These are phyloP conservation scores for Paraconiothyrium brasiliense DNA, from an alignment of 2,329 filamentous ascomycete species.

Conservation along the genomic window DNA sequence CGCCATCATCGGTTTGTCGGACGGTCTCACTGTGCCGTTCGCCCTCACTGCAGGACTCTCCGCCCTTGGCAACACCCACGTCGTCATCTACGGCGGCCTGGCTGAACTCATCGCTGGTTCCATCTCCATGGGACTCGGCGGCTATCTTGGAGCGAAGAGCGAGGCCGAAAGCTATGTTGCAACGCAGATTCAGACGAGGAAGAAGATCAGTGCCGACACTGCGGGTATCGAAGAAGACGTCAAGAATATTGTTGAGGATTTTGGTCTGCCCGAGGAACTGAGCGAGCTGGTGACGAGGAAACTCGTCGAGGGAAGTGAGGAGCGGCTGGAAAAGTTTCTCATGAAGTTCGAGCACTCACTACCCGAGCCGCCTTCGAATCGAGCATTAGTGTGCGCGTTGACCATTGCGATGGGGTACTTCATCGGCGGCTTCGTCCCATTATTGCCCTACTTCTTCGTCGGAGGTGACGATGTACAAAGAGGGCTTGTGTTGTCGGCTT, in stretches of 20 bases:
- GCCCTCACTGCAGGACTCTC: slow-evolving; percentile 76
- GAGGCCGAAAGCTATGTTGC: slow-evolving; percentile 59
- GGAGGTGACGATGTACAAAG: slow-evolving; percentile 49
- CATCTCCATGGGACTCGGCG: slow-evolving; percentile 81
- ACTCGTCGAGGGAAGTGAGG: slow-evolving; percentile 56
- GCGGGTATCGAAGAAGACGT: slow-evolving; percentile 57
- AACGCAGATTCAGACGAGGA: slow-evolving; percentile 58
- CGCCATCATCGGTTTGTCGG: slow-evolving; percentile 78
- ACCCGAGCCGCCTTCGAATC: slow-evolving; percentile 50
- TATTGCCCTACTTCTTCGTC: slow-evolving; percentile 61
- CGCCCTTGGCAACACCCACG: slow-evolving; percentile 28
- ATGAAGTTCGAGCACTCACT: slow-evolving; percentile 67
- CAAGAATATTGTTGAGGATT: slow-evolving; percentile 60
- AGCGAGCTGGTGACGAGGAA: slow-evolving; percentile 60
- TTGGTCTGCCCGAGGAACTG: slow-evolving; percentile 57
- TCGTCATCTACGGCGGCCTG: slow-evolving; percentile 68
- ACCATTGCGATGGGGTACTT: slow-evolving; percentile 53
- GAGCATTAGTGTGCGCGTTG: slow-evolving; percentile 58
- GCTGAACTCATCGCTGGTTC: slow-evolving; percentile 79
- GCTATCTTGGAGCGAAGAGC: slow-evolving; percentile 70
- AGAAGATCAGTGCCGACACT: slow-evolving; percentile 56
- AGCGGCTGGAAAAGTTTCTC: slow-evolving; percentile 65
- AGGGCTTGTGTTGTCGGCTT: slow-evolving; percentile 61
- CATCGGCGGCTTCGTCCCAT: slow-evolving; percentile 54
- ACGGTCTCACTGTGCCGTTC: slow-evolving; percentile 82